Percentiles rank a stretch among this genome's conserved stretches.
These are phyloP conservation scores for Neurospora terricola DNA, from an alignment of 495 filamentous ascomycete genomes.

Conservation along the genomic window DNA sequence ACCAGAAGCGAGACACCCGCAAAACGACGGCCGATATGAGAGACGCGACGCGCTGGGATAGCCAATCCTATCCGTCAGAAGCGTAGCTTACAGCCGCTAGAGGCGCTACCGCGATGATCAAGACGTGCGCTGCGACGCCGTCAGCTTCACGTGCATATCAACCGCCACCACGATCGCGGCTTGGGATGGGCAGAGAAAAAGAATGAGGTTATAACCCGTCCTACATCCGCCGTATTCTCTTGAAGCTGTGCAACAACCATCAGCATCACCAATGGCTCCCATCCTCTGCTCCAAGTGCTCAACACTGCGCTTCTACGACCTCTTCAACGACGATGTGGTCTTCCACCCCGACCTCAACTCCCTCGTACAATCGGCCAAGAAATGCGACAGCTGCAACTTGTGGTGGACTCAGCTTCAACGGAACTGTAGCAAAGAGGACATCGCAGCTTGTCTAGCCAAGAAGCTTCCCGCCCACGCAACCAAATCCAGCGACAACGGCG, in stretches of 20 bases:
- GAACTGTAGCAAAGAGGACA: not conserved
- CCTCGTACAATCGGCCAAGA: not conserved
- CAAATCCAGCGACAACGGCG: not conserved
- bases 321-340: constrained; percentile 2
- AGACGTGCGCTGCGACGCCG: not conserved
- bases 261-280: not conserved
- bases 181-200: no score
- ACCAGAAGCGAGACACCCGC: not conserved
- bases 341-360: not conserved
- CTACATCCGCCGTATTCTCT: not conserved
- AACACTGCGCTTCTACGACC: not conserved
- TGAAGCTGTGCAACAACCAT: accelerated
- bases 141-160: not conserved
- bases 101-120: not conserved
- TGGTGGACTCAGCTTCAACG: constrained; percentile 1
- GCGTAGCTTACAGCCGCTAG: not conserved
- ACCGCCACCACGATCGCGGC: no score
- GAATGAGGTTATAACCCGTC: no score
- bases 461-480: not conserved
- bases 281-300: not conserved
- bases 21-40: not conserved
- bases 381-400: not conserved
- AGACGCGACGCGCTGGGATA: not conserved
- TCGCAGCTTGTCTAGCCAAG: not conserved
- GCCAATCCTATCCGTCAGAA: not conserved